Evolutionary conservation across 176 grass and related monocot genomes (phyloP).

Genomic region (Pontederia paniculata): DNA sequence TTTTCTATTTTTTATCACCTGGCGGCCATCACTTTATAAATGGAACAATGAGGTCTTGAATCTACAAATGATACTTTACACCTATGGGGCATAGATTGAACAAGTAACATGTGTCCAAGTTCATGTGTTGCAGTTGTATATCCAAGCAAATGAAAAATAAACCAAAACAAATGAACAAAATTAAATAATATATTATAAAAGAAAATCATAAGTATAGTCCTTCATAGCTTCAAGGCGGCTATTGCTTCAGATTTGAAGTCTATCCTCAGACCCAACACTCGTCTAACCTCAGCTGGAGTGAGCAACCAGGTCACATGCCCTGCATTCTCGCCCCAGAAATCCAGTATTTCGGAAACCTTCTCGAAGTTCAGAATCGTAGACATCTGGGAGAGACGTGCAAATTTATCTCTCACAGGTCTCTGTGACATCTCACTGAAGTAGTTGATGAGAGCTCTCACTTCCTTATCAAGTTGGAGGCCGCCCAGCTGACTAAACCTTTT

Average conservation of each 20-base stretch:
- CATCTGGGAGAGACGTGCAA: constrained; percentile 83
- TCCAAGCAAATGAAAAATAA: no score
- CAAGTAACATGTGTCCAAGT: no score
- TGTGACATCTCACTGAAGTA: constrained; percentile 93
- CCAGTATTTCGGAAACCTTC: constrained; percentile 82
- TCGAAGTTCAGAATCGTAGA: constrained; percentile 92
- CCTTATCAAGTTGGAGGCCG: constrained; percentile 83
- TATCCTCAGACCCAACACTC: constrained; percentile 68
- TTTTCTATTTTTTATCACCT: no score
- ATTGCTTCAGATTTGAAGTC: constrained; percentile 92
- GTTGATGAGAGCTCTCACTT: constrained; percentile 74
- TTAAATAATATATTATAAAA: no score
- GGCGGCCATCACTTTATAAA: no score
- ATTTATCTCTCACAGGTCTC: constrained; percentile 79
- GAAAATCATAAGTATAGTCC: neutral
- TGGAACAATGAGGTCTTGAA: no score
- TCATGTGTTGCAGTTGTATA: no score
- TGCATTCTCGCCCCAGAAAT: constrained; percentile 96
- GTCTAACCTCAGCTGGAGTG: constrained; percentile 80
- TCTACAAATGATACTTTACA: no score
- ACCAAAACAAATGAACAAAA: no score
- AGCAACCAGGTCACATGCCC: constrained; percentile 91
- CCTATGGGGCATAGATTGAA: no score
- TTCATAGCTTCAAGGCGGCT: constrained; percentile 73
- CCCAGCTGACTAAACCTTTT: constrained; percentile 92